phyloP scores from a whole-genome alignment of 345 rosid genomes.

The Turritis glabra region DNA sequence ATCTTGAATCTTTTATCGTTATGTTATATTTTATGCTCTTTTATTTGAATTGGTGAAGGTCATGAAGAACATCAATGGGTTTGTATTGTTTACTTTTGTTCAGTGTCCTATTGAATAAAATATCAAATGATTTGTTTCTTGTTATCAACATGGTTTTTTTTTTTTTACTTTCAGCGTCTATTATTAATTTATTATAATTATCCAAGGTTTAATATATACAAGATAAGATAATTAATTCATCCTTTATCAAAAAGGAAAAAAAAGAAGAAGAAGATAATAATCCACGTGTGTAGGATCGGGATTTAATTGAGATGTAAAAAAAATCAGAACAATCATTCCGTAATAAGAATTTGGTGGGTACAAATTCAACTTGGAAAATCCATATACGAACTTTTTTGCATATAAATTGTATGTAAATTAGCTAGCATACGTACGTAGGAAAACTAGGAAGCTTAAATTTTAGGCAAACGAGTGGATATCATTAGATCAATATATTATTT shows the following conservation, averaged over 20 bases:
- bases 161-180: not conserved
- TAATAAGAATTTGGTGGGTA: not conserved
- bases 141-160: not conserved
- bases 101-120: conserved; percentile 21
- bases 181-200: not conserved
- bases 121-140: not conserved
- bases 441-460: not conserved
- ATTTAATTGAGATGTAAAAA: not conserved
- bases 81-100: conserved; percentile 25
- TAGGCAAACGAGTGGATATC: not conserved
- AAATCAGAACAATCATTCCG: conserved; percentile 15
- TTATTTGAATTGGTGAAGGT: conserved; percentile 6
- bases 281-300: conserved; percentile 2
- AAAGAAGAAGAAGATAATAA: not conserved
- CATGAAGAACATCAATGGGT: not conserved
- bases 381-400: not conserved
- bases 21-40: not conserved
- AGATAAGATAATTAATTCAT: conserved; percentile 14
- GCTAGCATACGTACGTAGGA: not conserved
- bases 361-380: not conserved
- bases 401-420: not conserved
- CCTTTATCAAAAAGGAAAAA: not conserved
- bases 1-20: conserved; percentile 8
- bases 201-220: not conserved
- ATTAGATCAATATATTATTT: no score